Conservation (phyloP, 2,329 filamentous ascomycete species). For the Sporothrix brasiliensis region DNA sequence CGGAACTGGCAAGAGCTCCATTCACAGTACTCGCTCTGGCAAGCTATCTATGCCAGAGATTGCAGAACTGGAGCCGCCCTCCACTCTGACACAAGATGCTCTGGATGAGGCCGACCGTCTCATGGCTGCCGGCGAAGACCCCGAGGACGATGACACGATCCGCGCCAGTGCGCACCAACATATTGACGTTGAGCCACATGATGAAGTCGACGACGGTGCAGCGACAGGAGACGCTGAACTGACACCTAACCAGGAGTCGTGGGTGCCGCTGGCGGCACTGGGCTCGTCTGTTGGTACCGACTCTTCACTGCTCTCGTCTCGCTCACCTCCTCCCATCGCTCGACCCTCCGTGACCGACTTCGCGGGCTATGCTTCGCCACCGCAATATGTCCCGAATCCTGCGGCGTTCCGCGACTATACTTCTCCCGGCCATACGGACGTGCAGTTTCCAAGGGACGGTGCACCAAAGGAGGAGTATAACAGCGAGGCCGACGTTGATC, state of each 20-base stretch:
- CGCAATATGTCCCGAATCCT: not conserved
- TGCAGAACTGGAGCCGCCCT: constrained; percentile 57
- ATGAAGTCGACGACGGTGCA: not conserved
- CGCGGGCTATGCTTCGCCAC: constrained; percentile 17
- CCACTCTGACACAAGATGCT: constrained; percentile 54
- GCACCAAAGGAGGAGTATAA: not conserved
- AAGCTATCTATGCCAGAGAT: constrained; percentile 60
- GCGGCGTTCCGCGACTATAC: constrained; percentile 12
- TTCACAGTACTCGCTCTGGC: constrained; percentile 54
- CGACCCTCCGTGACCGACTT: constrained; percentile 22
- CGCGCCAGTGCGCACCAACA: constrained; percentile 45
- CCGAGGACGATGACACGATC: constrained; percentile 46
- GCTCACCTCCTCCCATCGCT: constrained; percentile 23
- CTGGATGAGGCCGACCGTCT: constrained; percentile 58
- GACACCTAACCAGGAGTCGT: constrained; percentile 30
- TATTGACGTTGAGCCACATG: constrained; percentile 40
- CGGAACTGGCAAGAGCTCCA: constrained; percentile 59
- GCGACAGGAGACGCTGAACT: constrained; percentile 35
- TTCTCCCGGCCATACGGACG: not conserved
- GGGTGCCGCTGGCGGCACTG: constrained; percentile 35
- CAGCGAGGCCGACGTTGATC: not conserved
- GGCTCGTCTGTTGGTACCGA: constrained; percentile 25
- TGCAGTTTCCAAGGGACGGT: not conserved
- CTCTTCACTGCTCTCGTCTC: constrained; percentile 22
- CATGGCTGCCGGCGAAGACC: constrained; percentile 41